Percentiles rank a stretch among this genome's conserved stretches.
These are phyloP conservation scores for Ogataea polymorpha DNA, from an alignment of 805 yeast genomes.

Conservation along the genomic window DNA sequence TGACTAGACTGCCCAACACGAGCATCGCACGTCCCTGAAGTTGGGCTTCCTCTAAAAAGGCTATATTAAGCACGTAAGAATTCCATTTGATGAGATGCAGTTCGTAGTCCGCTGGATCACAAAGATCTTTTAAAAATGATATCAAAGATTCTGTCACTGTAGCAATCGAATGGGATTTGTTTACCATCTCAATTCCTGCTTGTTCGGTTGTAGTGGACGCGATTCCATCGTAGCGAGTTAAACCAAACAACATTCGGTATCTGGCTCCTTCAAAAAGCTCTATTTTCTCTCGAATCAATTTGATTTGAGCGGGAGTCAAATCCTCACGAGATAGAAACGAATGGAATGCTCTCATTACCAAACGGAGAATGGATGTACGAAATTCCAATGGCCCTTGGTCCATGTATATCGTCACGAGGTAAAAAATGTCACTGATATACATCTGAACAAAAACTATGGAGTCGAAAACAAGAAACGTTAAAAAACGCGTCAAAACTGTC, in stretches of 20 bases:
- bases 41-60: slow-evolving; percentile 52
- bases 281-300: slow-evolving; percentile 45
- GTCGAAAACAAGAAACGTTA: slow-evolving; percentile 69
- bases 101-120: slow-evolving; percentile 43
- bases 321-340: slow-evolving; percentile 59
- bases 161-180: slow-evolving; percentile 49
- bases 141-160: slow-evolving; percentile 55
- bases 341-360: slow-evolving; percentile 66
- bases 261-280: slow-evolving; percentile 55
- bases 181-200: slow-evolving; percentile 34
- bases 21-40: slow-evolving; percentile 67
- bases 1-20: slow-evolving; percentile 66
- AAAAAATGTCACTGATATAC: slow-evolving; percentile 69
- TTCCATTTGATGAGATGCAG: slow-evolving; percentile 67
- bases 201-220: slow-evolving; percentile 27
- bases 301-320: slow-evolving; percentile 39
- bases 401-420: slow-evolving; percentile 60
- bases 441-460: slow-evolving; percentile 56
- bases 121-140: slow-evolving; percentile 48
- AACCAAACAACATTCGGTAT: slow-evolving; percentile 65
- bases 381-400: slow-evolving; percentile 52
- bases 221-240: slow-evolving; percentile 51
- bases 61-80: slow-evolving; percentile 58
- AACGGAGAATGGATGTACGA: slow-evolving; percentile 57
- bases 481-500: slow-evolving; percentile 59